Percentiles rank a stretch among this genome's conserved stretches.
phyloP scores from a whole-genome alignment of 2,329 filamentous ascomycete species.

The Mariannaea elegans region DNA sequence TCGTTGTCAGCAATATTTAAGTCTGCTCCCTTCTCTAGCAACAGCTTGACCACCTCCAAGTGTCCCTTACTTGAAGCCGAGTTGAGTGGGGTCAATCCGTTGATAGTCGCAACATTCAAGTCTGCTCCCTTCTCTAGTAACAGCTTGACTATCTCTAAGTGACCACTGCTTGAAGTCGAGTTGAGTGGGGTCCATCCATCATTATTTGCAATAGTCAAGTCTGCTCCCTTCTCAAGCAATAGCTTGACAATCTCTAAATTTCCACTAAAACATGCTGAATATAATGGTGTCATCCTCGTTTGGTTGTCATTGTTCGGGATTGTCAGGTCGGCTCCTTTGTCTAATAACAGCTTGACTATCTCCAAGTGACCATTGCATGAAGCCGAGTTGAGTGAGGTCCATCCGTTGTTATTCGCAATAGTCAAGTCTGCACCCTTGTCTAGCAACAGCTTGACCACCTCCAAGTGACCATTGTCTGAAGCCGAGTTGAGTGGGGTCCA shows the following conservation, averaged over 20 bases:
- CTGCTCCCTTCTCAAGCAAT: no score
- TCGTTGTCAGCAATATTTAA: neutral
- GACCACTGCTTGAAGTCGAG: neutral
- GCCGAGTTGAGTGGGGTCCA: neutral
- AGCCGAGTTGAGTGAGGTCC: neutral
- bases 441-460: neutral
- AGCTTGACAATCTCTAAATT: no score
- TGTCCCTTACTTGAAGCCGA: neutral
- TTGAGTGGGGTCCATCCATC: neutral
- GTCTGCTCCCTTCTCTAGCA: neutral
- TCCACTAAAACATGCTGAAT: no score
- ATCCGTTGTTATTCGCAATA: neutral
- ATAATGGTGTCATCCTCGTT: no score
- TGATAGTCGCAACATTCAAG: neutral
- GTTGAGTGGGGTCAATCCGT: neutral
- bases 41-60: neutral
- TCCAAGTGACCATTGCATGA: neutral
- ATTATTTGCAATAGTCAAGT: neutral
- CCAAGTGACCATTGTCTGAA: neutral
- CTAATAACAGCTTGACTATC: neutral
- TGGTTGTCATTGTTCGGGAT: no score
- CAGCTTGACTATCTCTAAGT: neutral
- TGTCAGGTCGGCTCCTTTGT: neutral
- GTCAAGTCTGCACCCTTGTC: neutral
- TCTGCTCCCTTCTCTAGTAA: neutral